phyloP scores from a whole-genome alignment of 768 basidiomycete species.

The Filobasidium floriforme region DNA sequence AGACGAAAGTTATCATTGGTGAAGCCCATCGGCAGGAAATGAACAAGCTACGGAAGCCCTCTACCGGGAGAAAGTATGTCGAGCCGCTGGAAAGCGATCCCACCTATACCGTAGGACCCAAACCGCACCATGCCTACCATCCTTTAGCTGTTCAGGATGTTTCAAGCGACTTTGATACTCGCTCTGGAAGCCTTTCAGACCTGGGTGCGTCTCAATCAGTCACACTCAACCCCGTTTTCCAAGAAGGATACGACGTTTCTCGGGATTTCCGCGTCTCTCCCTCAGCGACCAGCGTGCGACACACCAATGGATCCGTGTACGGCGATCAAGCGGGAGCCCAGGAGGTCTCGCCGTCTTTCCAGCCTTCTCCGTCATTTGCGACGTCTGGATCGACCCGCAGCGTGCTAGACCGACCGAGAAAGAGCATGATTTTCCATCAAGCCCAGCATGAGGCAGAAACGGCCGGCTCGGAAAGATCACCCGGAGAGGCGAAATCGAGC shows the following conservation, averaged over 20 bases:
- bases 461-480: not conserved
- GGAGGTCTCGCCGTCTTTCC: not conserved
- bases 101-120: not conserved
- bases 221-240: not conserved
- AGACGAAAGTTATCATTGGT: not conserved
- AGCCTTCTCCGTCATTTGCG: not conserved
- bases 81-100: not conserved
- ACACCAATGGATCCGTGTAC: not conserved
- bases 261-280: not conserved
- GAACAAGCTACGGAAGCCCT: not conserved
- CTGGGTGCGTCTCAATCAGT: not conserved
- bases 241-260: conserved; percentile 1
- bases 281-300: not conserved
- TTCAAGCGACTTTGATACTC: not conserved
- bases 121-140: not conserved
- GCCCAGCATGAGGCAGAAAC: not conserved
- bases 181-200: not conserved
- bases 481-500: not conserved
- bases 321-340: not conserved
- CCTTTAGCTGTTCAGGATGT: not conserved
- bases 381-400: not conserved
- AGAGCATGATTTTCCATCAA: conserved; percentile 6
- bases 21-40: not conserved
- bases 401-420: conserved; percentile 1
- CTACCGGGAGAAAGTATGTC: not conserved